Base-by-base conservation (phyloP, 495 filamentous ascomycete genomes). In the Copromyces sp. region DNA sequence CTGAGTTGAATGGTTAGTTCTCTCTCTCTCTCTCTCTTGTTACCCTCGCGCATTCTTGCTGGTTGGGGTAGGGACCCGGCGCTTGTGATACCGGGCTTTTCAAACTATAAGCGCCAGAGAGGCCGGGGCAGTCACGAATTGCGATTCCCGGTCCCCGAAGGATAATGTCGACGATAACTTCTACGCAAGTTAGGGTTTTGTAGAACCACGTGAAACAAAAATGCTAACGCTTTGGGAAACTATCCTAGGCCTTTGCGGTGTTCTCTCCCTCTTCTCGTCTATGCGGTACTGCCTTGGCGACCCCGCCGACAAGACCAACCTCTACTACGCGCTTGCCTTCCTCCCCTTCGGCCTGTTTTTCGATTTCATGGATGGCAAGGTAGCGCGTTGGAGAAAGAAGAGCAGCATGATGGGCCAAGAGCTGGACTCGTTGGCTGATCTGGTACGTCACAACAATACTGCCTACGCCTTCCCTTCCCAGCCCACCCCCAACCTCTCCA, bases 321-420 rank as follows among this genome's bases (percentile, higher is more conserved):
- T 98, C 38, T 98, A 90, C 87, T 81, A 89, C 35, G 95, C 96
- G 20, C 90, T 99, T 68, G 88, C 82, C 0, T 93, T 98, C 81
- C 92, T 98, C 84, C 95, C 95, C 3, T 91, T 98, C 39, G 95
- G 94, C 3, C 87, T 98, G 4, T 98, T 98, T 84, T 99, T 99
- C 81, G 95, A 99, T 80, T 97, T 97, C 78, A 94, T 98, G 90
- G 95, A 99, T 81, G 95, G 95, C 75, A 95, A 92, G 77, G 94
- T 99, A 47, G 95, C 95, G 73, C 85, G 95, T 70, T 98, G 95
- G 96, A 87, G 96, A 77, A 90, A 93, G 81, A 98, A 98, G 88
- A 93, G 92, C 73, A 94, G 91, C 71, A 84, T 98, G 78, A 98
- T 99, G 95, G 95, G 95, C 4, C 95, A 98, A 81, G 95, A 98